Percentiles rank a stretch among this genome's conserved stretches.
Evolutionary conservation across 495 filamentous ascomycete species (phyloP).

Genomic region (Aspergillus bridgeri): DNA sequence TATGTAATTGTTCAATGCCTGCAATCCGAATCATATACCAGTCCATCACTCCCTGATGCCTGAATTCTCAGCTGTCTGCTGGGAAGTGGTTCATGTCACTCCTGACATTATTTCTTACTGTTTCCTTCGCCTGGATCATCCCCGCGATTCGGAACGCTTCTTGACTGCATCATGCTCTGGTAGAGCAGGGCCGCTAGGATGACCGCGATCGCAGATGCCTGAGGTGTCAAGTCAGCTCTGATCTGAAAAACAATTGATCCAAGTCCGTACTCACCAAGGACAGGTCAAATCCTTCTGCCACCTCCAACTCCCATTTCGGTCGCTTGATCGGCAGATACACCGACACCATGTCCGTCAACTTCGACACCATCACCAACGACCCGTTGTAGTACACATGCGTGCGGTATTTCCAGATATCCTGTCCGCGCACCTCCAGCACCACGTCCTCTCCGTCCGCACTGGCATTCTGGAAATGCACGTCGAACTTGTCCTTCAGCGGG

Average conservation of each 20-base stretch:
- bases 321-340: conserved; percentile 14
- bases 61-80: too few relatives aligned
- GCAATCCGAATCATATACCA: too few relatives aligned
- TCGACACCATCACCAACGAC: conserved; percentile 12
- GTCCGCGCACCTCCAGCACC: conserved; percentile 15
- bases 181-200: not conserved
- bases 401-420: conserved; percentile 18
- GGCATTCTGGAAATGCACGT: conserved; percentile 16
- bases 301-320: conserved; percentile 14
- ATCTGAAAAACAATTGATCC: not conserved
- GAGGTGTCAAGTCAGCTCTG: not conserved
- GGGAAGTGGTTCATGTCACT: too few relatives aligned
- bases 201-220: not conserved
- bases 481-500: conserved; percentile 21
- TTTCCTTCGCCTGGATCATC: not conserved
- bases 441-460: conserved; percentile 11
- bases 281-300: conserved; percentile 16
- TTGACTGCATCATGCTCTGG: not conserved
- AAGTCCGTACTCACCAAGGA: conserved; percentile 10
- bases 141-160: not conserved
- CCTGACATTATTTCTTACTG: not conserved
- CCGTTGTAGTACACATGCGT: conserved; percentile 16
- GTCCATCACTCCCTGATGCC: too few relatives aligned
- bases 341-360: conserved; percentile 7
- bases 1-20: too few relatives aligned